Conservation (phyloP, 768 basidiomycete genomes). For the Leucocoprinus leucothites region DNA sequence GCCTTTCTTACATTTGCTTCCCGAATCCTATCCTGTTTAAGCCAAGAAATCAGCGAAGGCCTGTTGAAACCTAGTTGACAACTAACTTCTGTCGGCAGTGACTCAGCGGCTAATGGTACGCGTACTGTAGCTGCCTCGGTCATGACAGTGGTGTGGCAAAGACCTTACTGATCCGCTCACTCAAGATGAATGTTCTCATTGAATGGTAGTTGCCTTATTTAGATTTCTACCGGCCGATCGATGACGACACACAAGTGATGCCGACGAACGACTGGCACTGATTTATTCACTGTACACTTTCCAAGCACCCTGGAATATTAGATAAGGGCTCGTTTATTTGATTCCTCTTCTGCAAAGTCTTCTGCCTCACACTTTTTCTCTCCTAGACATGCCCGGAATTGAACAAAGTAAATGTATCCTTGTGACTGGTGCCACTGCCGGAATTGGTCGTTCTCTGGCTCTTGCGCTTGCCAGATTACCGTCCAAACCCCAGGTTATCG, state of each 20-base stretch:
- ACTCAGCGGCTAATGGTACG: constrained; percentile 2
- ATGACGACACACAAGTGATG: not conserved
- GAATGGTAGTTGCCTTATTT: not conserved
- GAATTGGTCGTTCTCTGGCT: constrained; percentile 56
- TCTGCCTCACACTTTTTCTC: not conserved
- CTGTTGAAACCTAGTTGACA: not conserved
- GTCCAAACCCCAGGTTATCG: constrained; percentile 47
- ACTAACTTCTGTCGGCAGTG: constrained; percentile 4
- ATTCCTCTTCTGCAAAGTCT: not conserved
- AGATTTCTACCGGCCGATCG: not conserved
- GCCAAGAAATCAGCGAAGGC: not conserved
- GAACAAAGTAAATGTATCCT: constrained; percentile 48
- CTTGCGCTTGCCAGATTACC: constrained; percentile 45
- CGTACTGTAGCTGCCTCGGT: not conserved
- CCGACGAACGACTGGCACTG: not conserved
- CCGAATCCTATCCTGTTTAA: constrained; percentile 18
- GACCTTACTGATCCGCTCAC: not conserved
- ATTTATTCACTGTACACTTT: not conserved
- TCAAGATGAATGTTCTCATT: not conserved
- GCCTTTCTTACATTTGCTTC: constrained; percentile 62
- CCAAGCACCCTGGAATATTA: not conserved
- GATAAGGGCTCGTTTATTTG: not conserved
- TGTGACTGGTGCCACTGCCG: constrained; percentile 55
- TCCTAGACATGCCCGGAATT: constrained; percentile 31
- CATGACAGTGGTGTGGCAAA: not conserved